phyloP scores from a whole-genome alignment of 345 rosid species.

The Orychophragmus violaceus region DNA sequence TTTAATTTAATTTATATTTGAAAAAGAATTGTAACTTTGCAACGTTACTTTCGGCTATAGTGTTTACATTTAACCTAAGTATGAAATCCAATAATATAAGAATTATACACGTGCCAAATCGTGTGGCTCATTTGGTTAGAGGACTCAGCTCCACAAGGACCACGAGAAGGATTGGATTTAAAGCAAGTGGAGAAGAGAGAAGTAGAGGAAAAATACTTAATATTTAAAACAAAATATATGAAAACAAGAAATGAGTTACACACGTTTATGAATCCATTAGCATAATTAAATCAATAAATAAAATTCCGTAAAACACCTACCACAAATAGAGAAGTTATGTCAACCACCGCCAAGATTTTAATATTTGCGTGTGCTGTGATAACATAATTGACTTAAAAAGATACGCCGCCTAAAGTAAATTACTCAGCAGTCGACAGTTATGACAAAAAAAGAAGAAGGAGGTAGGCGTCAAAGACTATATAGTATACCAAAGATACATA shows the following conservation, averaged over 20 bases:
- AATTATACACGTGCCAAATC: neutral
- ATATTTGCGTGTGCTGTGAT: neutral
- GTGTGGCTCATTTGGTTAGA: neutral
- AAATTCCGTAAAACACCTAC: neutral
- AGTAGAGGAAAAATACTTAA: no score
- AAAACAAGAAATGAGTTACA: neutral
- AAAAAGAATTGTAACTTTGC: neutral
- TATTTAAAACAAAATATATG: no score
- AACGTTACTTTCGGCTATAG: neutral
- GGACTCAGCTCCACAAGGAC: neutral
- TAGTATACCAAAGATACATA: neutral
- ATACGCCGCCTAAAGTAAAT: conserved; percentile 1
- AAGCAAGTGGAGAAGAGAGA: neutral
- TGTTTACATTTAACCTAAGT: conserved; percentile 1
- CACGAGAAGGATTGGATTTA: neutral
- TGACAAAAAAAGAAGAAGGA: neutral
- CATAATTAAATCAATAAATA: neutral
- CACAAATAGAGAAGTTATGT: no score
- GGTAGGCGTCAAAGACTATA: neutral
- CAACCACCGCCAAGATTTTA: neutral
- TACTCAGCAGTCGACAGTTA: neutral
- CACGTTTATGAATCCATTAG: neutral
- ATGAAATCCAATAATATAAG: neutral
- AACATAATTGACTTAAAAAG: neutral
- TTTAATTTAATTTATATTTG: neutral